These are phyloP conservation scores for Guadua angustifolia DNA, from an alignment of 176 grass and related monocot genomes.

Conservation along the genomic window DNA sequence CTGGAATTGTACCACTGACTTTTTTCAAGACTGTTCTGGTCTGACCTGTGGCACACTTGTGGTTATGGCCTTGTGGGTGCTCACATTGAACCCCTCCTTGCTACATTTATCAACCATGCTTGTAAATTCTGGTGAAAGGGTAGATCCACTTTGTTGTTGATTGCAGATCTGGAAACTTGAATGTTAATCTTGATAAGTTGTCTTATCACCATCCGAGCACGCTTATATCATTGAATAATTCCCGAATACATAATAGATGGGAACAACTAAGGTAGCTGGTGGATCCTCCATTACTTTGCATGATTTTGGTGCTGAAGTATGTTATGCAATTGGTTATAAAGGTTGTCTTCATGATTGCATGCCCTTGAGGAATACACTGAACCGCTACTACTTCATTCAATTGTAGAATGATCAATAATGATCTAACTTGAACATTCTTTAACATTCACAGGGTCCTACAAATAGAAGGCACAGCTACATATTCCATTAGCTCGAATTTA, in stretches of 20 bases:
- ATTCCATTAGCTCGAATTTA: constrained; percentile 30
- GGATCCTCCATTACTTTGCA: constrained; percentile 24
- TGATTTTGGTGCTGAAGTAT: constrained; percentile 10
- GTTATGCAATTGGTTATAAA: neutral
- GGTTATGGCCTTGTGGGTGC: neutral
- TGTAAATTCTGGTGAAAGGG: neutral
- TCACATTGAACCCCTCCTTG: neutral
- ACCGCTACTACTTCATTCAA: constrained; percentile 25
- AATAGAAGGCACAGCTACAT: constrained; percentile 24
- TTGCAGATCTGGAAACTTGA: constrained; percentile 20
- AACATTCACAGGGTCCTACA: constrained; percentile 37
- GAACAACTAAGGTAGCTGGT: neutral
- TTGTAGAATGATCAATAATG: constrained; percentile 18
- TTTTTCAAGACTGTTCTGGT: neutral
- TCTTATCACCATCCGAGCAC: neutral
- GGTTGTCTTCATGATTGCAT: constrained; percentile 9
- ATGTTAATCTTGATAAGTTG: neutral
- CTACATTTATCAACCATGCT: neutral
- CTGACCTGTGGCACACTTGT: neutral
- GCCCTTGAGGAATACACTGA: constrained; percentile 24
- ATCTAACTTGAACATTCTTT: constrained; percentile 32
- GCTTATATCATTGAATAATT: constrained; percentile 4
- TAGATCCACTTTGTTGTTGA: constrained; percentile 7
- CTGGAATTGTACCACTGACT: constrained; percentile 2
- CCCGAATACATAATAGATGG: constrained; percentile 5